Conservation (phyloP, 2,329 filamentous ascomycete species). For the Diaporthe destruens region DNA sequence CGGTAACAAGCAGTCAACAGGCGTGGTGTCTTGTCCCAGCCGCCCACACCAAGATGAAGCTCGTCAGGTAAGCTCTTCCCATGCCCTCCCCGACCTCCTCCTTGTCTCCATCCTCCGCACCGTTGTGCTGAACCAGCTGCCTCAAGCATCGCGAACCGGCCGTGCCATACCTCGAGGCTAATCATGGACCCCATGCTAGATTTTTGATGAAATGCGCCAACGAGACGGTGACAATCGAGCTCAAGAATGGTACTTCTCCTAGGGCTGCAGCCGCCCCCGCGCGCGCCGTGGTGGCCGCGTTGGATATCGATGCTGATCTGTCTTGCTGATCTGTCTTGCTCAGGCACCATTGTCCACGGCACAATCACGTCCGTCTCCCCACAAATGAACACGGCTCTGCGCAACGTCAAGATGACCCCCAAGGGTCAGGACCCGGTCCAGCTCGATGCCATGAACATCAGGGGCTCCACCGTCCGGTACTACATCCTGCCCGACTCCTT, state of each 20-base stretch:
- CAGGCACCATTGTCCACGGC: slow-evolving; percentile 95
- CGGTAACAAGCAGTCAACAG: slow-evolving; percentile 15
- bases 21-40: neutral
- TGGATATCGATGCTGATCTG: neutral
- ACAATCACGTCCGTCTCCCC: slow-evolving; percentile 97
- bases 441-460: slow-evolving; percentile 96
- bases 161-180: slow-evolving; percentile 47
- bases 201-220: slow-evolving; percentile 99
- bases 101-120: slow-evolving; percentile 30
- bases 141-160: slow-evolving; percentile 39
- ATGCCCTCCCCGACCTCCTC: slow-evolving; percentile 41
- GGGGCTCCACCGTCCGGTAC: slow-evolving; percentile 95
- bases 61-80: slow-evolving; percentile 81
- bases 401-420: slow-evolving; percentile 95
- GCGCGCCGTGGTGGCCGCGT: neutral
- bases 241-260: slow-evolving; percentile 86
- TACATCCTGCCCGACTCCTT: slow-evolving; percentile 96
- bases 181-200: slow-evolving; percentile 62
- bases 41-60: slow-evolving; percentile 82
- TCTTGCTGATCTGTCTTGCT: neutral
- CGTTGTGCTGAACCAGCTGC: slow-evolving; percentile 50
- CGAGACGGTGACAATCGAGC: slow-evolving; percentile 97
- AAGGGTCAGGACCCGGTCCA: slow-evolving; percentile 88
- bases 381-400: slow-evolving; percentile 97
- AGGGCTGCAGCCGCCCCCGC: neutral